Evolutionary conservation across 345 rosid genomes (phyloP).

Genomic region (Garcia nutans): DNA sequence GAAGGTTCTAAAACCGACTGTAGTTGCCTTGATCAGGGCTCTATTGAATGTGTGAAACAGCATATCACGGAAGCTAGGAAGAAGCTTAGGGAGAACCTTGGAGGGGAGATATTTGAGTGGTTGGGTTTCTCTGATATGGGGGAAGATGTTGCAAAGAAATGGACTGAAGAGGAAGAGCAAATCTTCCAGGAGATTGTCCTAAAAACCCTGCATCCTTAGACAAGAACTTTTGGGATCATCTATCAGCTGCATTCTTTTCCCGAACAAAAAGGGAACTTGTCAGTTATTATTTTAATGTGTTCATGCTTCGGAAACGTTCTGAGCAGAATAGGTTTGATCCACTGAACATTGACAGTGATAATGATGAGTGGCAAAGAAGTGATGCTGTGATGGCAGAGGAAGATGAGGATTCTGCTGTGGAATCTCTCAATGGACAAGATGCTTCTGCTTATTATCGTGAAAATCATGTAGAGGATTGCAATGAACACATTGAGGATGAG

Average conservation of each 20-base stretch:
- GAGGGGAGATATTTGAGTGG: conserved; percentile 48
- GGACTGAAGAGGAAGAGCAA: conserved; percentile 62
- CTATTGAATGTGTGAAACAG: conserved; percentile 54
- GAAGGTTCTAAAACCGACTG: conserved; percentile 41
- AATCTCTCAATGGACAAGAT: conserved; percentile 31
- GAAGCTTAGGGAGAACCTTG: conserved; percentile 44
- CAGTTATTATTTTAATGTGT: conserved; percentile 75
- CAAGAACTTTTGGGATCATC: conserved; percentile 64
- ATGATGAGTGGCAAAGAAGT: conserved; percentile 64
- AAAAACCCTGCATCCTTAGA: conserved; percentile 51
- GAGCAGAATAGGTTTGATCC: conserved; percentile 57
- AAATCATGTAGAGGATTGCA: conserved; percentile 21
- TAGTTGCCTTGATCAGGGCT: conserved; percentile 52
- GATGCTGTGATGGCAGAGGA: conserved; percentile 30
- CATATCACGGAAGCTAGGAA: conserved; percentile 64
- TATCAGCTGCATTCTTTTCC: conserved; percentile 48
- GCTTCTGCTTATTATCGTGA: conserved; percentile 15
- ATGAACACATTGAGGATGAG: conserved; percentile 31
- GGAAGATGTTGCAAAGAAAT: conserved; percentile 52
- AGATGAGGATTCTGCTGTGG: conserved; percentile 43
- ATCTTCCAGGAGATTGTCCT: conserved; percentile 52
- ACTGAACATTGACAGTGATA: conserved; percentile 65
- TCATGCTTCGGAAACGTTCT: conserved; percentile 56
- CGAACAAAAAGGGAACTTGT: conserved; percentile 58
- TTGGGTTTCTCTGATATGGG: conserved; percentile 75